These are phyloP conservation scores for Nitzschia sp. DNA, from an alignment of 108 stramenopile genomes.

Conservation along the genomic window DNA sequence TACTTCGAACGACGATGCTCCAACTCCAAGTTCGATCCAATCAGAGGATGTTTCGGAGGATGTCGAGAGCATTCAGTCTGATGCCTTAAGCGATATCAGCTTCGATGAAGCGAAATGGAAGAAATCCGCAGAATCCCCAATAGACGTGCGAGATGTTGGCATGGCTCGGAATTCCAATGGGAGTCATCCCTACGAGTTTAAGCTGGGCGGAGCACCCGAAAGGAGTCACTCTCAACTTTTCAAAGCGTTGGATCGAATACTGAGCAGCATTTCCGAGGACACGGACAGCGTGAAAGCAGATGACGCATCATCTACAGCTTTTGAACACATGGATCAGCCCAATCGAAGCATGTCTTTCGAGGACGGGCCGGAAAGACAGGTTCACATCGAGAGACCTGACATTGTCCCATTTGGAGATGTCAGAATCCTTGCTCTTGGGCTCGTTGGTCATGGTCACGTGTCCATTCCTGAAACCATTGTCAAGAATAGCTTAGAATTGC, in stretches of 20 bases:
- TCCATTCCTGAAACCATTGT: constrained; percentile 4
- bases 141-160: too few species aligned
- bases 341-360: neutral
- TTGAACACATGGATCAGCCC: neutral
- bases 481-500: constrained; percentile 1
- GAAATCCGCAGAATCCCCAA: too few species aligned
- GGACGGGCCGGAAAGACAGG: neutral
- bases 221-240: neutral
- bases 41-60: too few species aligned
- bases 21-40: too few species aligned
- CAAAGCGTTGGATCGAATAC: neutral
- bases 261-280: neutral
- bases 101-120: too few species aligned
- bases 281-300: neutral
- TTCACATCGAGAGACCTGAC: neutral
- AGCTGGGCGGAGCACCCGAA: neutral
- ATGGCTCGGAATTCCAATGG: too few species aligned
- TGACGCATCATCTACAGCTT: neutral
- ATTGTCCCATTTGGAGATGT: neutral
- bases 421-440: neutral
- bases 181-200: too few species aligned
- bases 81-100: too few species aligned
- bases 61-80: too few species aligned
- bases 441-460: constrained; percentile 5
- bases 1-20: too few species aligned